Evolutionary conservation across 495 filamentous ascomycete species (phyloP), one percentile per base, ranked within the genome.

Genomic region (Glutinoglossum americanum): DNA sequence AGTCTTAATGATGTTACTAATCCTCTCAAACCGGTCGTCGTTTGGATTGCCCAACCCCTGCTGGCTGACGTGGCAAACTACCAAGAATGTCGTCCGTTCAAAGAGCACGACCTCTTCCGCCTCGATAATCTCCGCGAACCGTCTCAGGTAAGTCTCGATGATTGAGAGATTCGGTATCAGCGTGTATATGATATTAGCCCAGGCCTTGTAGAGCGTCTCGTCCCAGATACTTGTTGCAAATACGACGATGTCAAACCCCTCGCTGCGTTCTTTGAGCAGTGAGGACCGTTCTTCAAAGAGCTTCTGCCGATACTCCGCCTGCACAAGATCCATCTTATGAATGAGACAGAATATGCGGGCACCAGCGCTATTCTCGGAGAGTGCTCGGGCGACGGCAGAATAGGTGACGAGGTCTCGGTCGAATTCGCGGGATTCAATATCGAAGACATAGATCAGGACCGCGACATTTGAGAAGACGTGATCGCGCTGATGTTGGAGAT

Each of bases 281-380:
- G 74, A 70, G 5, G 82, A 79, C 51, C 86, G 80, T 60, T 90
- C 83, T 57, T 86, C 78, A 69, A 92, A 94, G 60, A 95, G 79
- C 41, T 79, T 77, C 61, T 85, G 79, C 35, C 90, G 80, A 62
- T 82, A 76, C 59, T 83, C 74, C 35, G 79, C 77, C 63, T 87
- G 85, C 57, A 97, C 87, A n/a, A 98, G 79, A 68, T 98, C 92
- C 83, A 98, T 94, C 69, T 98, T 98, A 77, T 98, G 92, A 60
- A 98, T 83, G 8, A 98, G 78, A 55, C 88, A 83, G 71, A 94
- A 98, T 62, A 97, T 79, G 62, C 83, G 81, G 54, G 92, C 90
- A 9, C 74, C 74, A 48, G 85, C 84, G 25, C 83, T 89, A 73
- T 81, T 92, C 68, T 96, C 88, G 33, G 77, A 72, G 33, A 98